Evolutionary conservation across 2,329 filamentous ascomycete genomes (phyloP).

Genomic region (Aspergillus sp.): DNA sequence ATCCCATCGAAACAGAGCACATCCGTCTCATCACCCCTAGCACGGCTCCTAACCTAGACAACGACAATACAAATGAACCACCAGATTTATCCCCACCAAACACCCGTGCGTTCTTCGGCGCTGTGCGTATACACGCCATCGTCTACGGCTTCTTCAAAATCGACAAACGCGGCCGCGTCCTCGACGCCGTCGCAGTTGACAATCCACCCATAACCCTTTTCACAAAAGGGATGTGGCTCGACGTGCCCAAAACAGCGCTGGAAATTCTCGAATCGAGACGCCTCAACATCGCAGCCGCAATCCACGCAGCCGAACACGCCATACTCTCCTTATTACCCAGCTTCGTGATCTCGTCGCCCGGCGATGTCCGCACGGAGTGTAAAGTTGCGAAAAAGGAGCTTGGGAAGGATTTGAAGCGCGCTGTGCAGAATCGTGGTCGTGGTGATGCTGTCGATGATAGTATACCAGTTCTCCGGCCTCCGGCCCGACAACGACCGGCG

Average conservation of each 20-base stretch:
- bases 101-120: conserved; percentile 75
- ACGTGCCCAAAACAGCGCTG: conserved; percentile 76
- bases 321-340: conserved; percentile 83
- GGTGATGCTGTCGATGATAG: background rate
- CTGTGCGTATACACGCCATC: conserved; percentile 80
- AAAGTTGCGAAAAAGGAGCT: conserved; percentile 89
- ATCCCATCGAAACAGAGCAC: conserved; percentile 87
- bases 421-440: conserved; percentile 9
- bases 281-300: conserved; percentile 81
- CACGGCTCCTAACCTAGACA: background rate
- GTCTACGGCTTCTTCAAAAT: conserved; percentile 98
- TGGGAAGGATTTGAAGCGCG: conserved; percentile 52
- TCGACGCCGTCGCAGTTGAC: conserved; percentile 90
- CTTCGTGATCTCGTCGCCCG: conserved; percentile 84
- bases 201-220: conserved; percentile 85
- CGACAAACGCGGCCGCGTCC: conserved; percentile 78
- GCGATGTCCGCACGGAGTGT: conserved; percentile 92
- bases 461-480: conserved; percentile 26
- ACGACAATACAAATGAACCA: background rate
- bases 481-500: conserved; percentile 74
- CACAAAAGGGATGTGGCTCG: conserved; percentile 93
- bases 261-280: conserved; percentile 71
- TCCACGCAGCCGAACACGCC: conserved; percentile 93
- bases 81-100: conserved; percentile 36
- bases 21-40: conserved; percentile 65